Evolutionary conservation across 208 protist genomes (phyloP).

Genomic region (Kentomonas sorsogonicus): DNA sequence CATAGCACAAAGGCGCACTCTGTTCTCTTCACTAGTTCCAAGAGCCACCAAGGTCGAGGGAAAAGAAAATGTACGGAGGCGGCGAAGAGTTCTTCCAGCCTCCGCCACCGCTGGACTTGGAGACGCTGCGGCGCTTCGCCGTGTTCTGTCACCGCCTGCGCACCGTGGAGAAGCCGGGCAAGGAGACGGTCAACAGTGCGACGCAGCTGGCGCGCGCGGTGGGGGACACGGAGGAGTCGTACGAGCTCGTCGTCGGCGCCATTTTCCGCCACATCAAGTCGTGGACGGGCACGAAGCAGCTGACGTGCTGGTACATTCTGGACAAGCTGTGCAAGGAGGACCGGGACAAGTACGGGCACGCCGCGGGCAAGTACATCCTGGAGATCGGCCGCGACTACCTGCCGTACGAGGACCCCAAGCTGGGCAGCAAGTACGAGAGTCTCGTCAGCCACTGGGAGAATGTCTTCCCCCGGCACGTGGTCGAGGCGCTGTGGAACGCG

Average conservation of each 20-base stretch:
- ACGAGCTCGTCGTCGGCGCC: slow-evolving; percentile 81
- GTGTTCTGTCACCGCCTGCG: slow-evolving; percentile 71
- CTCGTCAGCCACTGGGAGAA: slow-evolving; percentile 88
- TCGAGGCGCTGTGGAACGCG: slow-evolving; percentile 79
- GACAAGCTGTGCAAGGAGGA: slow-evolving; percentile 89
- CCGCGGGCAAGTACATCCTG: slow-evolving; percentile 79
- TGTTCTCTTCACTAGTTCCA: too few relatives aligned
- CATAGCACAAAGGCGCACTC: too few relatives aligned
- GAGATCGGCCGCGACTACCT: slow-evolving; percentile 87
- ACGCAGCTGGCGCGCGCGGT: slow-evolving; percentile 61
- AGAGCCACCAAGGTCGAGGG: not conserved
- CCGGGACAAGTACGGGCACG: slow-evolving; percentile 81
- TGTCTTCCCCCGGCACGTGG: slow-evolving; percentile 83
- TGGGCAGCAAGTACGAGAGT: slow-evolving; percentile 80
- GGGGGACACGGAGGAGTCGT: slow-evolving; percentile 55
- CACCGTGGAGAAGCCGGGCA: slow-evolving; percentile 63
- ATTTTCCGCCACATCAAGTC: slow-evolving; percentile 89
- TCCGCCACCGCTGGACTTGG: slow-evolving; percentile 69
- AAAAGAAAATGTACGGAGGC: slow-evolving; percentile 77
- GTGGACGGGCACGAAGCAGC: slow-evolving; percentile 77
- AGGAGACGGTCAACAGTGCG: slow-evolving; percentile 55
- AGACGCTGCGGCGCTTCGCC: slow-evolving; percentile 73
- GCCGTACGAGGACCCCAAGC: slow-evolving; percentile 77
- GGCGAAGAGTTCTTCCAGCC: slow-evolving; percentile 89
- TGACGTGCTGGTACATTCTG: slow-evolving; percentile 87